phyloP scores from a whole-genome alignment of 2,329 filamentous ascomycete species.

The Aspergillus unguis region DNA sequence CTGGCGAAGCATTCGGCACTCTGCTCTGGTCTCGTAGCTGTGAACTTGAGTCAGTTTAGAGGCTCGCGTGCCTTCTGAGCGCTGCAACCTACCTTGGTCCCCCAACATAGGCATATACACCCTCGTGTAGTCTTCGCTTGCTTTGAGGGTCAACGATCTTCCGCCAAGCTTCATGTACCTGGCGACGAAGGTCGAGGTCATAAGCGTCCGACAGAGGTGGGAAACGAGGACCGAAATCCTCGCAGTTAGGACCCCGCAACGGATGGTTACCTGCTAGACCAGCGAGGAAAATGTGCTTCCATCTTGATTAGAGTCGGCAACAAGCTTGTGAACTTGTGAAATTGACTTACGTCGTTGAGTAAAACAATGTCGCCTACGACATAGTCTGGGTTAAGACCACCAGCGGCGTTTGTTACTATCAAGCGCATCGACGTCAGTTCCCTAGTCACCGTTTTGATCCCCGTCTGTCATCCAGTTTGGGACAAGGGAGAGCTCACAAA shows the following conservation, averaged over 20 bases:
- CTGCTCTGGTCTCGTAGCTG: constrained; percentile 63
- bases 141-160: constrained; percentile 46
- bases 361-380: constrained; percentile 63
- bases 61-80: neutral
- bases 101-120: constrained; percentile 63
- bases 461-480: no score
- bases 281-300: constrained; percentile 60
- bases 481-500: constrained; percentile 41
- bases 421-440: neutral
- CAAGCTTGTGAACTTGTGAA: neutral
- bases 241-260: constrained; percentile 60
- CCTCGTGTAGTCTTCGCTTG: constrained; percentile 57
- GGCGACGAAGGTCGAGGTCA: constrained; percentile 58
- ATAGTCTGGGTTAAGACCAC: constrained; percentile 63
- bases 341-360: constrained; percentile 56
- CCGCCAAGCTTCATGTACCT: constrained; percentile 57
- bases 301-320: constrained; percentile 13
- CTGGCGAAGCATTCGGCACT: constrained; percentile 59
- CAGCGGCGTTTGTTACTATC: constrained; percentile 64
- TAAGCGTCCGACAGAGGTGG: constrained; percentile 65
- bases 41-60: neutral
- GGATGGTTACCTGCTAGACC: constrained; percentile 61
- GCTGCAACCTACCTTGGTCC: constrained; percentile 55
- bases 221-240: constrained; percentile 62
- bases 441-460: neutral